Percentiles rank a stretch among this genome's conserved stretches.
Conservation (phyloP, 106 monocot genomes). For the Apostasia shenzhenica region DNA sequence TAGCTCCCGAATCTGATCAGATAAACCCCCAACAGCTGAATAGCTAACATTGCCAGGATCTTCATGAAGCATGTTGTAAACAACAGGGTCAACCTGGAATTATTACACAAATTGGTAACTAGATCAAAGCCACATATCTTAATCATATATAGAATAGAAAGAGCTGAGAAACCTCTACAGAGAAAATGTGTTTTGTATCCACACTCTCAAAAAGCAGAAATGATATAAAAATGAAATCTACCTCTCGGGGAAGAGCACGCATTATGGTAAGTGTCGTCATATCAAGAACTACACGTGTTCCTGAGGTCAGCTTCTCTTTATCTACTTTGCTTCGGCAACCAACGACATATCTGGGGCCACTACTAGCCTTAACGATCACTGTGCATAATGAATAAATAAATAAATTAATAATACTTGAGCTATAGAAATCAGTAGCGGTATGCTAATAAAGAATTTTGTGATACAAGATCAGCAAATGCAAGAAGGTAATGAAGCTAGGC, state of each 20-base stretch:
- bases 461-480: no score
- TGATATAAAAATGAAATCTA: constrained; percentile 9
- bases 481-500: no score
- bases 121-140: not conserved
- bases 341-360: constrained; percentile 94
- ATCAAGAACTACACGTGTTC: constrained; percentile 91
- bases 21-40: constrained; percentile 83
- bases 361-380: constrained; percentile 95
- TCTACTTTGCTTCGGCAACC: constrained; percentile 96
- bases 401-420: no score
- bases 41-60: constrained; percentile 92
- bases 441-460: no score
- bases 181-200: not conserved
- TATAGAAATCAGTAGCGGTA: no score
- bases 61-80: constrained; percentile 93
- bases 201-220: not conserved
- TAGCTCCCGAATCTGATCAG: constrained; percentile 88
- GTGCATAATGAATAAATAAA: not conserved
- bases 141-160: not conserved
- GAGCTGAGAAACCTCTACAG: not conserved
- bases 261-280: constrained; percentile 97
- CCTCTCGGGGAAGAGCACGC: constrained; percentile 91
- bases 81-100: constrained; percentile 88
- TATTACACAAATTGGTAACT: constrained; percentile 2
- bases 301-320: constrained; percentile 77